Conservation (phyloP, 768 basidiomycete genomes). For the Baorangia bicolor region DNA sequence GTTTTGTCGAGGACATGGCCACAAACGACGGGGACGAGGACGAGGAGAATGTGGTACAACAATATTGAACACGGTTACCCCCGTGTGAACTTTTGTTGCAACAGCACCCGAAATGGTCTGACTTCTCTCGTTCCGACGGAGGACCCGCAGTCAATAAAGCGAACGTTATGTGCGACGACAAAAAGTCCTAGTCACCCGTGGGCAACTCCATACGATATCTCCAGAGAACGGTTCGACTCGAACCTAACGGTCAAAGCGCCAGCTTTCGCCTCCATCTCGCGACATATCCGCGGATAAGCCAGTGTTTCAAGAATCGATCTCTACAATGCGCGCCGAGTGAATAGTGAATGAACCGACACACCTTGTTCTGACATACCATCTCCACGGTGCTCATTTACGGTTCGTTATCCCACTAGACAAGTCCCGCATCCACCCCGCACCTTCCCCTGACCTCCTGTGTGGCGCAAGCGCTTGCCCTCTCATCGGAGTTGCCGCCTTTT, state of each 20-base stretch:
- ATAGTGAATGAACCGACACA: not conserved
- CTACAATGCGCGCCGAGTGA: not conserved
- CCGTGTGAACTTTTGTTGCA: conserved; percentile 7
- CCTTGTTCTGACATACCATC: not conserved
- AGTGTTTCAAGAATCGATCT: not conserved
- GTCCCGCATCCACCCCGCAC: not conserved
- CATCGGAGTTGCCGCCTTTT: conserved; percentile 44
- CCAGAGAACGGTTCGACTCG: no score
- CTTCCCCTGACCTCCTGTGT: no score
- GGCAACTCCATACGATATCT: not conserved
- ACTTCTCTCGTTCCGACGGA: not conserved
- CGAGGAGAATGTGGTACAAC: not conserved
- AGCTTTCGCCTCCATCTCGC: not conserved
- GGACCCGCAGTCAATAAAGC: no score
- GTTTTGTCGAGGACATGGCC: conserved; percentile 22
- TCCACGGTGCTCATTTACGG: not conserved
- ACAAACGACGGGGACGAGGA: not conserved
- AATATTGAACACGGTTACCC: not conserved
- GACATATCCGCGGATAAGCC: not conserved
- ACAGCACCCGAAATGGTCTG: not conserved
- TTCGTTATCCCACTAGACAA: not conserved
- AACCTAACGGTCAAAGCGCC: not conserved
- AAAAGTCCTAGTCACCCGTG: not conserved
- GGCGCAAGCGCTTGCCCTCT: no score
- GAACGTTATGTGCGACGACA: not conserved